Conservation (phyloP, 2,329 filamentous ascomycete genomes). For the Alternaria panax region DNA sequence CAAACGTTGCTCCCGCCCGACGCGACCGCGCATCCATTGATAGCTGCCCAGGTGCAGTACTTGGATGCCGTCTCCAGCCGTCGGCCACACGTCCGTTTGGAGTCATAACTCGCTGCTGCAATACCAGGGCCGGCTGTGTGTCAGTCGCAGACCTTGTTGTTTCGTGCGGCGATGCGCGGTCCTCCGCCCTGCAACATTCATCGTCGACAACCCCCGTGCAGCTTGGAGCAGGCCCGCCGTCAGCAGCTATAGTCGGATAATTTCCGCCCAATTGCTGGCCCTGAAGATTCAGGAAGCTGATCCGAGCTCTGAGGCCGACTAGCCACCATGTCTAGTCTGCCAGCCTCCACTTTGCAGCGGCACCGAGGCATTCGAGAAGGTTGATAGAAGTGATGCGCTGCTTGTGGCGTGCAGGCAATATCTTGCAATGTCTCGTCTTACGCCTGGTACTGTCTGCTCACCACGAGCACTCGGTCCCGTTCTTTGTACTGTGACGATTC, state of each 20-base stretch:
- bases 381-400: slow-evolving; percentile 42
- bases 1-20: slow-evolving; percentile 31
- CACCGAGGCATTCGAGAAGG: slow-evolving; percentile 42
- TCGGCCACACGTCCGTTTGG: slow-evolving; percentile 9
- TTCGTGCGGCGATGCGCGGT: slow-evolving; percentile 32
- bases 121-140: not conserved
- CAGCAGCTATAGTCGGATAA: slow-evolving; percentile 33
- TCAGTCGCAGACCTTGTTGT: slow-evolving; percentile 15
- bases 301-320: slow-evolving; percentile 26
- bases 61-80: not conserved
- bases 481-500: not conserved
- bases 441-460: slow-evolving; percentile 1
- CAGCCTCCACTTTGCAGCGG: slow-evolving; percentile 24
- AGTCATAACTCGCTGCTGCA: slow-evolving; percentile 7
- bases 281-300: slow-evolving; percentile 24
- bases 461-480: not conserved
- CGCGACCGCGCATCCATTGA: slow-evolving; percentile 2
- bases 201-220: slow-evolving; percentile 9
- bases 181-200: slow-evolving; percentile 21
- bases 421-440: not conserved
- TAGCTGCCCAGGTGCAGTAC: too few species aligned
- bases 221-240: slow-evolving; percentile 14
- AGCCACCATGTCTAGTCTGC: slow-evolving; percentile 19
- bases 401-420: slow-evolving; percentile 22
- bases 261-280: slow-evolving; percentile 33